A percentile compares a stretch with the other conserved stretches of the same genome.
These are phyloP conservation scores for Microcyclosporella mali DNA, from an alignment of 2,329 filamentous ascomycete species.

Conservation along the genomic window DNA sequence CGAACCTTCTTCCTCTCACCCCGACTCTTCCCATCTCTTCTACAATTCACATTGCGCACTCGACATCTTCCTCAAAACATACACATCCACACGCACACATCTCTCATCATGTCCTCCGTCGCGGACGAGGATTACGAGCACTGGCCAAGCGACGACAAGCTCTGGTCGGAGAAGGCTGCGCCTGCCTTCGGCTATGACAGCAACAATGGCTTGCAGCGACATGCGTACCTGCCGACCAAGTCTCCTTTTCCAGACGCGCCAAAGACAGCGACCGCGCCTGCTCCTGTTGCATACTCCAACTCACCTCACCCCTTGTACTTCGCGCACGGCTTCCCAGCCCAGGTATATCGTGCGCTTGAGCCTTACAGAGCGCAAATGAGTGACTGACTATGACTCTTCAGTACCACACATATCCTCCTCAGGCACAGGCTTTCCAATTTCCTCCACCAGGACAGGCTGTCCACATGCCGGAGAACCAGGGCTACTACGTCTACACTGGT, in stretches of 20 bases:
- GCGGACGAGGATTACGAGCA: conserved; percentile 27
- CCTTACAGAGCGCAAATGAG: neutral
- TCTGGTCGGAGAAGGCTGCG: conserved; percentile 9
- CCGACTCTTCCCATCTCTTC: neutral
- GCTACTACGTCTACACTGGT: conserved; percentile 20
- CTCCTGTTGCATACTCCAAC: conserved; percentile 11
- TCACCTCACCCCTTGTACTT: conserved; percentile 19
- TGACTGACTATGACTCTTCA: neutral
- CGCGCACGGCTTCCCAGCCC: conserved; percentile 7
- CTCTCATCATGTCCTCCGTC: neutral
- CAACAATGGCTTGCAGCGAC: conserved; percentile 26
- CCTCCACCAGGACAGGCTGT: conserved; percentile 8
- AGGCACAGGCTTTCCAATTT: conserved; percentile 12
- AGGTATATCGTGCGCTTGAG: no score
- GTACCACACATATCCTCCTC: conserved; percentile 12
- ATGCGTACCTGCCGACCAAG: conserved; percentile 21
- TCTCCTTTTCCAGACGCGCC: conserved; percentile 12
- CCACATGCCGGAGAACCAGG: conserved; percentile 4
- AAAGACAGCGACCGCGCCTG: conserved; percentile 5
- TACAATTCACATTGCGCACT: no score
- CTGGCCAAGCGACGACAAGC: conserved; percentile 25
- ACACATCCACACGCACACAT: neutral
- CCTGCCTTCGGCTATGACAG: conserved; percentile 21
- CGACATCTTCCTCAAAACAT: neutral
- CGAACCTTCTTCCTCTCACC: neutral